Evolutionary conservation across 257 asterid species (phyloP).

Genomic region (Solanum stenotomum): DNA sequence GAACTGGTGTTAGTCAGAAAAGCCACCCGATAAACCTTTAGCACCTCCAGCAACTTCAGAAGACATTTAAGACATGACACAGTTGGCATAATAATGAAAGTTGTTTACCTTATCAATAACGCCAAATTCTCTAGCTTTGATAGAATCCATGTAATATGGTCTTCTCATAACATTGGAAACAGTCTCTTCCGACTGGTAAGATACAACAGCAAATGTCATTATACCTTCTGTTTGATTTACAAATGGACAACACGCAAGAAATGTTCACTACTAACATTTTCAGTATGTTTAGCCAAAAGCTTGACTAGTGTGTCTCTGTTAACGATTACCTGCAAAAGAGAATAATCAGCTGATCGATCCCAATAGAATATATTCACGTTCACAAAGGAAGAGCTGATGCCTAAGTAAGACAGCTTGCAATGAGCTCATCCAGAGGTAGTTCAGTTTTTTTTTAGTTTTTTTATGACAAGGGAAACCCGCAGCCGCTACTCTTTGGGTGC

Average conservation of each 20-base stretch:
- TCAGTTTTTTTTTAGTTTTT: background rate
- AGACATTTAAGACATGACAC: background rate
- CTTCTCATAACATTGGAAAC: constrained; percentile 60
- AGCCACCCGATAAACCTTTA: background rate
- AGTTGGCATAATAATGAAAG: constrained; percentile 2
- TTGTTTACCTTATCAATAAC: constrained; percentile 69
- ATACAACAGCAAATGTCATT: background rate
- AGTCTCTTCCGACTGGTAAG: constrained; percentile 54
- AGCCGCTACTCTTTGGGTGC: too few species aligned
- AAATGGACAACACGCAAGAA: background rate
- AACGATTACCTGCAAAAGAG: constrained; percentile 45
- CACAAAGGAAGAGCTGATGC: background rate
- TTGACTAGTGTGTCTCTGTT: constrained; percentile 63
- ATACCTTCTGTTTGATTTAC: background rate
- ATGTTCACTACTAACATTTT: constrained; percentile 51
- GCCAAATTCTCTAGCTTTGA: constrained; percentile 74
- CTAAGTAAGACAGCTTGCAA: background rate
- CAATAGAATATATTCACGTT: background rate
- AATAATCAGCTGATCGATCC: background rate
- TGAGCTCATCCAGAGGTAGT: background rate
- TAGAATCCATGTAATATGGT: constrained; percentile 69
- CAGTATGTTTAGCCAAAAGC: constrained; percentile 84
- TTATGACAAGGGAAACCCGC: too few species aligned
- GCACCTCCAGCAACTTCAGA: background rate
- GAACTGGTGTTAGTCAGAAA: constrained; percentile 4